Evolutionary conservation across 108 stramenopile species (phyloP).

Genomic region (Nitzschia palea): DNA sequence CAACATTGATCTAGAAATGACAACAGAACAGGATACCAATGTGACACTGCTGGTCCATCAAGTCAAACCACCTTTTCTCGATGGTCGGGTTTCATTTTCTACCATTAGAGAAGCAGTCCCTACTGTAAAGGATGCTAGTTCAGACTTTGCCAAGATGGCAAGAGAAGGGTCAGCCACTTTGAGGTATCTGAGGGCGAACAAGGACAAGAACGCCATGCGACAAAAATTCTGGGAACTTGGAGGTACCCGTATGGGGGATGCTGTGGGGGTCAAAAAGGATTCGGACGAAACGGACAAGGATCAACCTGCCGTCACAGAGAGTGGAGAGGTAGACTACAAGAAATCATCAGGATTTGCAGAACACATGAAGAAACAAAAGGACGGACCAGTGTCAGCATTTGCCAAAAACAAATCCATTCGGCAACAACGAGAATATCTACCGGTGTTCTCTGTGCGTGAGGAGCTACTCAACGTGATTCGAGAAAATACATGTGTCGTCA

Average conservation of each 20-base stretch:
- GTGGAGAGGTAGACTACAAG: slow-evolving; percentile 86
- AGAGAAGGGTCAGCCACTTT: slow-evolving; percentile 87
- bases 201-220: slow-evolving; percentile 90
- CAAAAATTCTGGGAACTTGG: slow-evolving; percentile 99
- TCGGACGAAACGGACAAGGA: slow-evolving; percentile 28
- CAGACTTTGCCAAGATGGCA: slow-evolving; percentile 92
- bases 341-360: slow-evolving; percentile 85
- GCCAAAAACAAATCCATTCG: slow-evolving; percentile 86
- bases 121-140: slow-evolving; percentile 80
- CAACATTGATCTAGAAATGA: slow-evolving; percentile 75
- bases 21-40: slow-evolving; percentile 61
- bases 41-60: slow-evolving; percentile 91
- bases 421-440: slow-evolving; percentile 93
- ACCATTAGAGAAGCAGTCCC: slow-evolving; percentile 83
- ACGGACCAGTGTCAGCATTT: slow-evolving; percentile 73
- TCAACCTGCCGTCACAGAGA: slow-evolving; percentile 30
- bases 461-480: slow-evolving; percentile 89
- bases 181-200: slow-evolving; percentile 72
- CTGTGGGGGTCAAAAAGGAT: slow-evolving; percentile 74
- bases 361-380: slow-evolving; percentile 74
- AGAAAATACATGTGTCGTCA: slow-evolving; percentile 94
- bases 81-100: slow-evolving; percentile 79
- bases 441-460: slow-evolving; percentile 93
- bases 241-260: slow-evolving; percentile 93
- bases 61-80: slow-evolving; percentile 96